These are phyloP conservation scores for Vitis riparia DNA, from an alignment of 164 flowering plant species.

Conservation along the genomic window DNA sequence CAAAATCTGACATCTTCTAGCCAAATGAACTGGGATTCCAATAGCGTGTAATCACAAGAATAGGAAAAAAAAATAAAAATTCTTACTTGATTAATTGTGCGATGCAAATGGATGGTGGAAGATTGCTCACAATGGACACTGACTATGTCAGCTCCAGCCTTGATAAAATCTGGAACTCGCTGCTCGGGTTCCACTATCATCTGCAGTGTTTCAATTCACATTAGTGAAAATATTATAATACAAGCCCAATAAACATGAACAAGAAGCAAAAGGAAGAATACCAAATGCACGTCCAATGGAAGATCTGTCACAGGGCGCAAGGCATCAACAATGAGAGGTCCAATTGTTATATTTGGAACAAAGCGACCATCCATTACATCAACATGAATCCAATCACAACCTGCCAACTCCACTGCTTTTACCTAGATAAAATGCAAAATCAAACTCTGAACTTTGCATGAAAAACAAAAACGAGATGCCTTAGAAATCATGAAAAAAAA, in stretches of 20 bases:
- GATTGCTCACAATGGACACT: constrained; percentile 96
- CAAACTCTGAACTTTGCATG: constrained; percentile 1
- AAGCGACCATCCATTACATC: constrained; percentile 99
- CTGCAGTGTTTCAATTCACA: constrained; percentile 34
- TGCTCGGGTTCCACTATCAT: constrained; percentile 99
- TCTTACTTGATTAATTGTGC: constrained; percentile 78
- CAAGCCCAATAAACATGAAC: background rate
- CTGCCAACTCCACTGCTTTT: constrained; percentile 97
- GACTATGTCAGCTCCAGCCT: constrained; percentile 98
- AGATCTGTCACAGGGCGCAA: constrained; percentile 96
- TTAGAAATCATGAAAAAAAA: too few relatives aligned
- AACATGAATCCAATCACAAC: constrained; percentile 99
- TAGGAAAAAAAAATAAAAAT: background rate
- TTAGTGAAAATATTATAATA: constrained; percentile 13
- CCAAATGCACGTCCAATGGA: constrained; percentile 98
- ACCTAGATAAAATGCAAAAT: constrained; percentile 49
- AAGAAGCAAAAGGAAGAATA: constrained; percentile 24
- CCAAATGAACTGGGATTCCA: background rate
- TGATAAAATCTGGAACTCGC: constrained; percentile 91
- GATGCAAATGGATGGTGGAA: constrained; percentile 94
- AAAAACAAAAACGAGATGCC: too few relatives aligned
- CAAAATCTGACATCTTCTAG: background rate
- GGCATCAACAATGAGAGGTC: constrained; percentile 98
- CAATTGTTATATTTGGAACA: constrained; percentile 97
- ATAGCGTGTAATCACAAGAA: background rate